A percentile compares a stretch with the other conserved stretches of the same genome.
phyloP scores from a whole-genome alignment of 495 filamentous ascomycete species.

The Cairneyella variabilis region DNA sequence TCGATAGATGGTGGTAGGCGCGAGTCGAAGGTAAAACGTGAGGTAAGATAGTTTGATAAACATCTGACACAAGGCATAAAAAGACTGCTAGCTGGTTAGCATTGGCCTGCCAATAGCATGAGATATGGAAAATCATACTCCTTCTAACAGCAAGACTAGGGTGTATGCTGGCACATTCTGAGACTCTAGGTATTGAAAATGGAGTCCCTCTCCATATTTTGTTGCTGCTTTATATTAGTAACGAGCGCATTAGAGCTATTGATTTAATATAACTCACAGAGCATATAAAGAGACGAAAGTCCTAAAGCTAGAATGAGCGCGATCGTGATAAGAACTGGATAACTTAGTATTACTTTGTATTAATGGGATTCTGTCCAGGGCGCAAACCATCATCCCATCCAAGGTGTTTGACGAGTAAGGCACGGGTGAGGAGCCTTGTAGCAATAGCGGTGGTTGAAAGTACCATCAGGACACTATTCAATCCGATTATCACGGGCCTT shows the following conservation, averaged over 20 bases:
- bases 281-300: neutral
- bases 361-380: neutral
- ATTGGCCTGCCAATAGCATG: neutral
- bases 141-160: neutral
- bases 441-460: neutral
- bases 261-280: constrained; percentile 2
- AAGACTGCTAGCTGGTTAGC: constrained; percentile 1
- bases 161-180: constrained; percentile 4
- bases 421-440: neutral
- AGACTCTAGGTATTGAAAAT: constrained; percentile 1
- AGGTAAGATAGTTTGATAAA: constrained; percentile 7
- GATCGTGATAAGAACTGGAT: constrained; percentile 2
- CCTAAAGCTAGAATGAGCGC: neutral
- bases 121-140: neutral
- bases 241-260: neutral
- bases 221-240: constrained; percentile 1
- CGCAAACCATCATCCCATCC: constrained; percentile 5
- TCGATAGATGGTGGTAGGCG: constrained; percentile 2
- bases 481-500: neutral
- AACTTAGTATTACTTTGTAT: neutral
- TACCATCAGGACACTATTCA: constrained; percentile 2
- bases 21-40: constrained; percentile 1
- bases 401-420: constrained; percentile 1
- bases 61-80: neutral
- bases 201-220: constrained; percentile 3